Conservation (phyloP, 2,329 filamentous ascomycete species). For the Mycocentrospora acerina region DNA sequence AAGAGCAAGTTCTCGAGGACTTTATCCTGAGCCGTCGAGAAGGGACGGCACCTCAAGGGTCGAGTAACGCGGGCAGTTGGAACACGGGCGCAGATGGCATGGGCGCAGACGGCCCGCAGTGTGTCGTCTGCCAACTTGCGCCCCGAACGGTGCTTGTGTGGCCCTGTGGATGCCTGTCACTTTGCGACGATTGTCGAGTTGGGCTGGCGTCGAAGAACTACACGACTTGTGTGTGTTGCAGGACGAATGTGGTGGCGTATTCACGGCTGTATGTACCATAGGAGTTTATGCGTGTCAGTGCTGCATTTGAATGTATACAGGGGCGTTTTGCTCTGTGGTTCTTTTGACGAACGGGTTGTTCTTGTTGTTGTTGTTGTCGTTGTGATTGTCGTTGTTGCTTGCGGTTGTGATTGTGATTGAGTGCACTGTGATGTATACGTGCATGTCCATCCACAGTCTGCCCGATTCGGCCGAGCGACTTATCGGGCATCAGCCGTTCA, state of each 20-base stretch:
- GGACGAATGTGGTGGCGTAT: conserved; percentile 84
- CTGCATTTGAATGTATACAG: too few species aligned
- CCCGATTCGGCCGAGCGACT: too few species aligned
- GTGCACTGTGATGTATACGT: too few species aligned
- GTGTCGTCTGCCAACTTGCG: conserved; percentile 88
- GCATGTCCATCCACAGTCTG: too few species aligned
- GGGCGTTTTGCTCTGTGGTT: neutral
- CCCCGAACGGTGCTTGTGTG: conserved; percentile 88
- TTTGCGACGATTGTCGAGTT: conserved; percentile 94
- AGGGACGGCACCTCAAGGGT: conserved; percentile 36
- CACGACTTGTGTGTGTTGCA: conserved; percentile 91
- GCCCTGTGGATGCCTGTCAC: conserved; percentile 91
- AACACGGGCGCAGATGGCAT: conserved; percentile 71
- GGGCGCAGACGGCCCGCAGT: conserved; percentile 75
- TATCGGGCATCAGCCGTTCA: too few species aligned
- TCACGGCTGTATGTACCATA: conserved; percentile 86
- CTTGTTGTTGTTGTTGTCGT: too few species aligned
- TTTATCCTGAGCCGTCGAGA: conserved; percentile 59
- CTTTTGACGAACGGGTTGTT: too few species aligned
- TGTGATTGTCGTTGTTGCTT: too few species aligned
- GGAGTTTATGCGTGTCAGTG: too few species aligned
- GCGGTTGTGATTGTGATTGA: too few species aligned
- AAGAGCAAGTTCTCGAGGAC: conserved; percentile 59
- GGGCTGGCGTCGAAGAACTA: conserved; percentile 97
- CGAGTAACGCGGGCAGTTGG: conserved; percentile 55